Percentiles rank a stretch among this genome's conserved stretches.
Conservation (phyloP, 2,329 filamentous ascomycete species). For the Leptosphaerulina australis region DNA sequence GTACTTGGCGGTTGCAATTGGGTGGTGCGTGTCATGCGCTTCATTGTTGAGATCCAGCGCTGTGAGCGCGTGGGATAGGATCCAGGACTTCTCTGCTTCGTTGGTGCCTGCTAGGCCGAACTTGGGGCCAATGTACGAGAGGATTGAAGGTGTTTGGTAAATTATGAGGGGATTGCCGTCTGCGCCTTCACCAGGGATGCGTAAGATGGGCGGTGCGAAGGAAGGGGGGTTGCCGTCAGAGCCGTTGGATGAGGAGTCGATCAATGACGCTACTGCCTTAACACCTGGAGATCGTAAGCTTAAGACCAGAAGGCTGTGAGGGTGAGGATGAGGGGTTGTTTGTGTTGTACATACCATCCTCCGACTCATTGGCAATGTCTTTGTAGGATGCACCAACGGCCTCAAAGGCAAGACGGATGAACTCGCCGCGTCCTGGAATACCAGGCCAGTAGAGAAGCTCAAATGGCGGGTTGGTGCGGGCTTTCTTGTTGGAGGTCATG, state of each 20-base stretch:
- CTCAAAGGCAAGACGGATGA: slow-evolving; percentile 74
- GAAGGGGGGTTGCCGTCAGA: slow-evolving; percentile 65
- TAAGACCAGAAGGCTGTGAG: neutral
- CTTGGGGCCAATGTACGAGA: slow-evolving; percentile 69
- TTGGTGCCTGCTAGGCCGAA: slow-evolving; percentile 63
- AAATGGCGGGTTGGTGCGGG: slow-evolving; percentile 55
- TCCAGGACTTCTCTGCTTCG: slow-evolving; percentile 58
- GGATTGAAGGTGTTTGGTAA: slow-evolving; percentile 73
- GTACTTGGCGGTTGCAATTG: slow-evolving; percentile 63
- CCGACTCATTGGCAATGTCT: slow-evolving; percentile 61
- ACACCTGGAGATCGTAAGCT: slow-evolving; percentile 44
- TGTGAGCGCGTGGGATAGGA: slow-evolving; percentile 70
- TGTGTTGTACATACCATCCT: slow-evolving; percentile 49
- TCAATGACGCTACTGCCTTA: slow-evolving; percentile 57
- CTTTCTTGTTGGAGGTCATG: slow-evolving; percentile 37
- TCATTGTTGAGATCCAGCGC: slow-evolving; percentile 75
- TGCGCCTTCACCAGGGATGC: slow-evolving; percentile 54
- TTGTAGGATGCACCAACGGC: slow-evolving; percentile 68
- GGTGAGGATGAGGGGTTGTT: neutral
- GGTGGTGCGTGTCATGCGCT: slow-evolving; percentile 77
- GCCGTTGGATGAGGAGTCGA: slow-evolving; percentile 52
- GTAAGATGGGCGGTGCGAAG: slow-evolving; percentile 70
- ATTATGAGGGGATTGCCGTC: slow-evolving; percentile 65
- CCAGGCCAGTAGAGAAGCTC: slow-evolving; percentile 74
- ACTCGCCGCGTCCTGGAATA: slow-evolving; percentile 76